Conservation (phyloP, 371 early-diverging fungal species). For the Conidiobolus incongruus region DNA sequence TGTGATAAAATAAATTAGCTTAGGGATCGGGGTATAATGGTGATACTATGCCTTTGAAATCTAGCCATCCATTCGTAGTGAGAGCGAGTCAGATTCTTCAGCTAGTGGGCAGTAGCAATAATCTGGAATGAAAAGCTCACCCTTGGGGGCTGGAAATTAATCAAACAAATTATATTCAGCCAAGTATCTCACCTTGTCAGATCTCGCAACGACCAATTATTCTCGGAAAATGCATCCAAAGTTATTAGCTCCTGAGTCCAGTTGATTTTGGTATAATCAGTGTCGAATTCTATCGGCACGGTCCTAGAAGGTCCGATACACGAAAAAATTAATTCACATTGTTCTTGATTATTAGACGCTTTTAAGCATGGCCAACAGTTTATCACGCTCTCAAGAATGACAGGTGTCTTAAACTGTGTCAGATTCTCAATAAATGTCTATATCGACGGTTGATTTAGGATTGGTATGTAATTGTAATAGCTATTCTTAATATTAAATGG, state of each 20-base stretch:
- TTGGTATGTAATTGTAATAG: no score
- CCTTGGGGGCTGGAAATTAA: slow-evolving; percentile 45
- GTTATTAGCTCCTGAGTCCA: slow-evolving; percentile 66
- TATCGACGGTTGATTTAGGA: no score
- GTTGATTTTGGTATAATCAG: slow-evolving; percentile 39
- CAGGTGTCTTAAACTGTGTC: slow-evolving; percentile 16
- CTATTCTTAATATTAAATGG: no score
- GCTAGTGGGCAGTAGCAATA: slow-evolving; percentile 35
- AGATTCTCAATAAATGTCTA: no score
- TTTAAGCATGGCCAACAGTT: slow-evolving; percentile 54
- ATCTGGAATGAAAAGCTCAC: slow-evolving; percentile 55
- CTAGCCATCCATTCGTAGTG: slow-evolving; percentile 73
- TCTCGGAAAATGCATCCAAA: slow-evolving; percentile 41
- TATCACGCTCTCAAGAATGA: slow-evolving; percentile 22
- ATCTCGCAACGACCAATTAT: slow-evolving; percentile 10
- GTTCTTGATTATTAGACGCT: slow-evolving; percentile 26
- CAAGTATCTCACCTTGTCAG: slow-evolving; percentile 29
- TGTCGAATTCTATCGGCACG: slow-evolving; percentile 74
- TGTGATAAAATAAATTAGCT: slow-evolving; percentile 70
- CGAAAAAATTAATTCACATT: slow-evolving; percentile 24
- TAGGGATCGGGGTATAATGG: slow-evolving; percentile 74
- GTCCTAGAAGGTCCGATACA: slow-evolving; percentile 41
- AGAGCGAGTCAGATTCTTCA: slow-evolving; percentile 10
- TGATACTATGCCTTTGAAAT: slow-evolving; percentile 59
- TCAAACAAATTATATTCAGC: slow-evolving; percentile 76